phyloP scores from a whole-genome alignment of 148 eudicot genomes.

The Heliosperma pusillum region DNA sequence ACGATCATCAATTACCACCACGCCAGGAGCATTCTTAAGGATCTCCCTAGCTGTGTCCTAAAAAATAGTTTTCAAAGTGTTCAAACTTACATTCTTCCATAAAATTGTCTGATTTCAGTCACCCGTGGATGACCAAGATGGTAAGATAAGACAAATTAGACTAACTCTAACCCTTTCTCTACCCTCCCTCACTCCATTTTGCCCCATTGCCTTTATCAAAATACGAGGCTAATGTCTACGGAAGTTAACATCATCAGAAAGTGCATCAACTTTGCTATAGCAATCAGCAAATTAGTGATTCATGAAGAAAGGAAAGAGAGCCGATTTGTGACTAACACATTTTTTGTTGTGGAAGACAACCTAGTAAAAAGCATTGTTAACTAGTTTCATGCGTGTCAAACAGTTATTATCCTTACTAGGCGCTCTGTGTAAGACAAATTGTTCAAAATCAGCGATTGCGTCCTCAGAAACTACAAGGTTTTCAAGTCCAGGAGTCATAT shows the following conservation, averaged over 20 bases:
- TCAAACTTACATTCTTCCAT: neutral
- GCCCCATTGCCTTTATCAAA: too few relatives aligned
- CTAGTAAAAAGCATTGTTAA: neutral
- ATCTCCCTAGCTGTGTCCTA: conserved; percentile 21
- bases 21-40: conserved; percentile 54
- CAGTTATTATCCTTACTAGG: neutral
- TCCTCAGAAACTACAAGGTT: neutral
- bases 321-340: neutral
- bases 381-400: neutral
- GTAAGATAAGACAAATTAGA: too few relatives aligned
- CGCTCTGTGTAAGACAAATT: neutral
- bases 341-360: neutral
- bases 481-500: neutral
- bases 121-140: neutral
- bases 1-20: conserved; percentile 14
- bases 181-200: too few relatives aligned
- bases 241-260: too few relatives aligned
- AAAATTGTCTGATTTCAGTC: neutral
- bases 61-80: neutral
- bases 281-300: neutral
- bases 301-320: neutral
- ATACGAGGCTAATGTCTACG: too few relatives aligned
- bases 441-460: neutral
- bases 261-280: neutral
- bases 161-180: too few relatives aligned